These are phyloP conservation scores for Aspergillus spinulosporus DNA, from an alignment of 2,329 filamentous ascomycete genomes.

Conservation along the genomic window DNA sequence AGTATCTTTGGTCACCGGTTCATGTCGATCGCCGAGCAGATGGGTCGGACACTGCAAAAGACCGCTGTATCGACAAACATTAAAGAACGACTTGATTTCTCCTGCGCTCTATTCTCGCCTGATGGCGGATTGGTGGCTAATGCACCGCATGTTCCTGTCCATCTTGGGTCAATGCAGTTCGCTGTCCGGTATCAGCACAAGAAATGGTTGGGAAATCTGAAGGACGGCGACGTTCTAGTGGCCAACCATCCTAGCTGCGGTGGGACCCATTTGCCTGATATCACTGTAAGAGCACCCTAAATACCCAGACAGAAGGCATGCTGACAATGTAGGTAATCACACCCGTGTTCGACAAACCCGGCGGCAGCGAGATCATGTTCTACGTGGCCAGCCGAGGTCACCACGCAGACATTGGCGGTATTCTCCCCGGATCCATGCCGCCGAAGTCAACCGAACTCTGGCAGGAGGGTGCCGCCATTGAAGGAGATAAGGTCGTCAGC, in stretches of 20 bases:
- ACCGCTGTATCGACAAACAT: conserved; percentile 66
- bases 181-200: conserved; percentile 75
- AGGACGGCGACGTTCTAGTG: conserved; percentile 76
- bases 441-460: conserved; percentile 49
- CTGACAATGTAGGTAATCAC: conserved; percentile 52
- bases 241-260: conserved; percentile 79
- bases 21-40: conserved; percentile 61
- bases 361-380: conserved; percentile 68
- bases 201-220: conserved; percentile 76
- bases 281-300: conserved; percentile 57
- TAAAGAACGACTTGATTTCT: conserved; percentile 84
- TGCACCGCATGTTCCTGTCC: conserved; percentile 78
- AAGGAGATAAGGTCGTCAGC: conserved; percentile 63
- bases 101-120: conserved; percentile 76
- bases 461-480: conserved; percentile 50
- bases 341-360: conserved; percentile 65
- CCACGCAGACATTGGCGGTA: conserved; percentile 62
- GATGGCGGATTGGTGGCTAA: conserved; percentile 62
- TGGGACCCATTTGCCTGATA: conserved; percentile 79
- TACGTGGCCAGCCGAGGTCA: conserved; percentile 79
- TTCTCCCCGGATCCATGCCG: conserved; percentile 62
- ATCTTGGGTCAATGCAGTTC: conserved; percentile 79
- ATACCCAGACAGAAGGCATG: no score
- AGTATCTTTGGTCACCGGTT: conserved; percentile 59
- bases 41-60: conserved; percentile 59